Conservation (phyloP, 106 monocot species). For the Platanthera guangdongensis region DNA sequence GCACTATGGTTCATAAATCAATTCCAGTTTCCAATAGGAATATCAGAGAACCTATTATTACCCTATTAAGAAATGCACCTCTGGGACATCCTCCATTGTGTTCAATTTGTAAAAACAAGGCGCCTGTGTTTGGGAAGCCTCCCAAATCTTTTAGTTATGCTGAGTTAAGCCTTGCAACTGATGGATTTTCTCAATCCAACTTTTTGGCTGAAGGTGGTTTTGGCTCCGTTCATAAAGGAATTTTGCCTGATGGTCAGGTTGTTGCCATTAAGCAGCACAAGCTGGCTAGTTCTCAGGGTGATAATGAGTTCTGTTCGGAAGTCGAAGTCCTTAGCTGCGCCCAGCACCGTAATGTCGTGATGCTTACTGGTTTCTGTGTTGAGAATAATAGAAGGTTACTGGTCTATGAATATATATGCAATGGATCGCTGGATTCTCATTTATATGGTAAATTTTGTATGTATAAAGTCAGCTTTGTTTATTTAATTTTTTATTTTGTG, state of each 20-base stretch:
- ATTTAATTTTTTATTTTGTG: background rate
- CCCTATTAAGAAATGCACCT: slow-evolving; percentile 15
- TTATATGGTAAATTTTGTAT: slow-evolving; percentile 17
- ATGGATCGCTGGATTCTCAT: slow-evolving; percentile 23
- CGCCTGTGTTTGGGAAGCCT: slow-evolving; percentile 30
- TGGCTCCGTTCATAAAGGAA: slow-evolving; percentile 21
- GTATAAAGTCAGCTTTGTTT: background rate
- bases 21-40: slow-evolving; percentile 12
- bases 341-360: slow-evolving; percentile 27
- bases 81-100: slow-evolving; percentile 20
- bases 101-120: slow-evolving; percentile 26
- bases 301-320: slow-evolving; percentile 24
- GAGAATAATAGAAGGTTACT: slow-evolving; percentile 18
- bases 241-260: slow-evolving; percentile 22
- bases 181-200: slow-evolving; percentile 26
- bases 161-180: slow-evolving; percentile 22
- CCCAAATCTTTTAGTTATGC: slow-evolving; percentile 22
- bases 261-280: slow-evolving; percentile 27
- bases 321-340: slow-evolving; percentile 28
- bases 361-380: slow-evolving; percentile 25
- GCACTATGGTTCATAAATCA: slow-evolving; percentile 6
- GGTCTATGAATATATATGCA: slow-evolving; percentile 34
- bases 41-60: slow-evolving; percentile 17
- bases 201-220: slow-evolving; percentile 26
- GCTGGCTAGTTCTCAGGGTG: slow-evolving; percentile 23